Evolutionary conservation across 257 asterid species (phyloP).

Genomic region (Ilex aquifolium): DNA sequence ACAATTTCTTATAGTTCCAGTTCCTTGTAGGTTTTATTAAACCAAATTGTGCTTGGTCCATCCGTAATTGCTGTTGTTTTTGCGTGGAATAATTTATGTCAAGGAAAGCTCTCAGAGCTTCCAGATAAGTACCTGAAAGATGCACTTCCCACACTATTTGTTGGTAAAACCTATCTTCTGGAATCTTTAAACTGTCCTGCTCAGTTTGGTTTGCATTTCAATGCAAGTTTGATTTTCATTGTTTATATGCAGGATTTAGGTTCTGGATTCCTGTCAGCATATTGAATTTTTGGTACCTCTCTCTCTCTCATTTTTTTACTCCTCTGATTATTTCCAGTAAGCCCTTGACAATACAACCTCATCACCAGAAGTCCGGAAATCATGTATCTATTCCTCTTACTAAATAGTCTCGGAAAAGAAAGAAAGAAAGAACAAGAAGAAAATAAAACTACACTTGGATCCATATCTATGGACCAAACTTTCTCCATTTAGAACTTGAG

Average conservation of each 20-base stretch:
- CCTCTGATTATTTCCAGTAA: neutral
- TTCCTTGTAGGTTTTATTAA: slow-evolving; percentile 57
- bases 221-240: neutral
- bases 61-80: slow-evolving; percentile 71
- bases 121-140: slow-evolving; percentile 82
- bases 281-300: slow-evolving; percentile 79
- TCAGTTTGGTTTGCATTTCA: slow-evolving; percentile 6
- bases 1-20: slow-evolving; percentile 5
- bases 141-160: slow-evolving; percentile 74
- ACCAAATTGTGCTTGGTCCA: slow-evolving; percentile 85
- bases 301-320: neutral
- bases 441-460: no score
- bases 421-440: no score
- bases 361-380: no score
- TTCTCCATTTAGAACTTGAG: no score
- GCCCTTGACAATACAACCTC: neutral
- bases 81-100: slow-evolving; percentile 94
- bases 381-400: no score
- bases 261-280: slow-evolving; percentile 97
- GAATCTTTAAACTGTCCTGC: neutral
- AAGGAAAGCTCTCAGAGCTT: slow-evolving; percentile 77
- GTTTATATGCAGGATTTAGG: slow-evolving; percentile 61
- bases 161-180: slow-evolving; percentile 39
- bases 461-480: no score
- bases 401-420: no score